These are phyloP conservation scores for Termitomyces sp. DNA, from an alignment of 768 basidiomycete species.

Conservation along the genomic window DNA sequence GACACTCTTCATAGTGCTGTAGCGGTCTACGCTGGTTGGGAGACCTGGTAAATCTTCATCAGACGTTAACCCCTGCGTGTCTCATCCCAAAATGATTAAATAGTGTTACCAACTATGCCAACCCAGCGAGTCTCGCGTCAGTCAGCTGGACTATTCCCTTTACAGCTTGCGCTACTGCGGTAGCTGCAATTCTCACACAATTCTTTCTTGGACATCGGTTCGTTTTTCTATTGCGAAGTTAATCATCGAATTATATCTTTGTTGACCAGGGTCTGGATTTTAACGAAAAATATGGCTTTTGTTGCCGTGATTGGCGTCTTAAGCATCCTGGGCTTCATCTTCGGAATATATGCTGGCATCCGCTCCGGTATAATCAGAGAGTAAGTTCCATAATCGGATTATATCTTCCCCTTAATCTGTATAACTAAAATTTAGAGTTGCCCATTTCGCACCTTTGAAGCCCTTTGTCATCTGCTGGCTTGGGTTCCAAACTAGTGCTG, in stretches of 20 bases:
- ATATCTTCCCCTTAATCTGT: neutral
- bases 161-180: slow-evolving; percentile 40
- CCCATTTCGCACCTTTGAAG: slow-evolving; percentile 34
- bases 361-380: slow-evolving; percentile 34
- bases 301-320: slow-evolving; percentile 30
- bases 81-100: slow-evolving; percentile 2
- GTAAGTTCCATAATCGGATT: slow-evolving; percentile 22
- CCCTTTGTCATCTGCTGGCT: slow-evolving; percentile 44
- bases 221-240: slow-evolving; percentile 5
- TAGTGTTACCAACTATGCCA: slow-evolving; percentile 36
- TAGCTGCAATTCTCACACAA: slow-evolving; percentile 48
- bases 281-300: slow-evolving; percentile 31
- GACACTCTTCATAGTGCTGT: slow-evolving; percentile 32
- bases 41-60: slow-evolving; percentile 16
- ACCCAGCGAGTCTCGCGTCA: slow-evolving; percentile 28
- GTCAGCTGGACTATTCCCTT: slow-evolving; percentile 48
- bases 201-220: slow-evolving; percentile 42
- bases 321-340: slow-evolving; percentile 33
- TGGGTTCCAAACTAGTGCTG: slow-evolving; percentile 37
- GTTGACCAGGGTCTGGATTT: slow-evolving; percentile 24
- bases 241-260: neutral
- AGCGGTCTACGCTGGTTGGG: slow-evolving; percentile 28
- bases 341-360: slow-evolving; percentile 39
- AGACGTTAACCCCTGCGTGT: neutral
- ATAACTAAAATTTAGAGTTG: slow-evolving; percentile 25